Base-by-base conservation (phyloP, 1,139 yeast species). In the Taphrina betulina region DNA sequence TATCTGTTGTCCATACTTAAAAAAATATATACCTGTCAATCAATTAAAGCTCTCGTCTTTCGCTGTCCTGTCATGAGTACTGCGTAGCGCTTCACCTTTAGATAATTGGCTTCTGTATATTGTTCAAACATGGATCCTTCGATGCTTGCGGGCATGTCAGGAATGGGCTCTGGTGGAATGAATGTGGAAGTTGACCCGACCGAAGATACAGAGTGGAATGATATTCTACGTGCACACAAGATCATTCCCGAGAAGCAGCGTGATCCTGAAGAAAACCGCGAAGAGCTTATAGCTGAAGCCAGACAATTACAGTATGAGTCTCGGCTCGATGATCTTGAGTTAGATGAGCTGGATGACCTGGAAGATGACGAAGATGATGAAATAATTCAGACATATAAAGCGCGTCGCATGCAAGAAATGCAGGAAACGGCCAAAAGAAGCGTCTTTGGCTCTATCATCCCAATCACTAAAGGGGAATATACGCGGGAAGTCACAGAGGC, bases 141-240 rank as follows among this genome's bases (percentile, higher is more conserved):
- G 12, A 23, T 46, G 29, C 34, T 50, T 41, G 54, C 35, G 10
- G 34, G 41, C 14, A 50, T 50, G 54, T 33, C 42, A 14, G 53
- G 38, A 7, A 48, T 48, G 53, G 44, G 37, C 4, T 5, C 33
- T 3, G 54, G 54, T 7, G 54, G 46, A 17, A 40, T 50, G 54
- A 31, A 50, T 5, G 54, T 50, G 10, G 54, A 50, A 34, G 54
- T 90, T 57, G 90, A 92, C 71, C 96, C 96, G 34, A 81, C 79
- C 61, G 98, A 92, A 70, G 99, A 92, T 68, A 92, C 98, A 1
- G 98, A 92, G 69, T 92, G 99, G 98, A 92, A 92, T 68, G 99
- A 92, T 70, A 89, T 92, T 62, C 76, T 92, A 46, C 75, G 99
- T 62, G 78, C 80, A 4, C 88, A 90, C 62, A 97, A 97, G 10